phyloP scores from a whole-genome alignment of 345 rosid species.

The Eutrema yunnanense region DNA sequence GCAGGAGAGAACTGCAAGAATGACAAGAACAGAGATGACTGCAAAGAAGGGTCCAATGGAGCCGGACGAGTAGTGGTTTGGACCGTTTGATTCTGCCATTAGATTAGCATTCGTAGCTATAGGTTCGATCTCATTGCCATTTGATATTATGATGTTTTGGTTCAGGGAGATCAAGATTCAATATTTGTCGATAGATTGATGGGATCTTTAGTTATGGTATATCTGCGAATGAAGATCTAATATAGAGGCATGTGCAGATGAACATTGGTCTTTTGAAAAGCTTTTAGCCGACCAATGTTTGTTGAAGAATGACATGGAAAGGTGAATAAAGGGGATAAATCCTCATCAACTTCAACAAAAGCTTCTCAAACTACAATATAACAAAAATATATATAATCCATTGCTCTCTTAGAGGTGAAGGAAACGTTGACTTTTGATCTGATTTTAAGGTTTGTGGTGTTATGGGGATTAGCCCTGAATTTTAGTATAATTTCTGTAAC shows the following conservation, averaged over 20 bases:
- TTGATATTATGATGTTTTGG: not conserved
- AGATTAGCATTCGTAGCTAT: slow-evolving; percentile 14
- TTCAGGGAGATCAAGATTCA: not conserved
- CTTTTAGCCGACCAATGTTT: slow-evolving; percentile 22
- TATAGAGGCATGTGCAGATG: slow-evolving; percentile 21
- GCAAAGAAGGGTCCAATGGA: slow-evolving; percentile 72
- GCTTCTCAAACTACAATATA: not conserved
- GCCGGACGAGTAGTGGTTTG: slow-evolving; percentile 35
- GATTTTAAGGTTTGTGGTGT: not conserved
- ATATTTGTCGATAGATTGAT: not conserved
- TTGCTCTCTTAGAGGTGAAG: slow-evolving; percentile 30
- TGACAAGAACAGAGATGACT: slow-evolving; percentile 45
- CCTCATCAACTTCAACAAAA: slow-evolving; percentile 31
- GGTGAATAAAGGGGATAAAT: slow-evolving; percentile 20
- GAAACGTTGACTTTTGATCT: slow-evolving; percentile 10
- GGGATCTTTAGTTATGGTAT: not conserved
- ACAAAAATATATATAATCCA: not conserved
- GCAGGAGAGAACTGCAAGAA: slow-evolving; percentile 57
- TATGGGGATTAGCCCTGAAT: not conserved
- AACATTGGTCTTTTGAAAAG: not conserved
- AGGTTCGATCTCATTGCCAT: slow-evolving; percentile 19
- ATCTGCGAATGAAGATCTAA: not conserved
- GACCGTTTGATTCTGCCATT: not conserved
- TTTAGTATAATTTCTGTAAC: not conserved
- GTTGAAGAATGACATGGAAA: slow-evolving; percentile 27